Percentiles rank a stretch among this genome's conserved stretches.
These are phyloP conservation scores for Quercus alba DNA, from an alignment of 306 rosid genomes.

Conservation along the genomic window DNA sequence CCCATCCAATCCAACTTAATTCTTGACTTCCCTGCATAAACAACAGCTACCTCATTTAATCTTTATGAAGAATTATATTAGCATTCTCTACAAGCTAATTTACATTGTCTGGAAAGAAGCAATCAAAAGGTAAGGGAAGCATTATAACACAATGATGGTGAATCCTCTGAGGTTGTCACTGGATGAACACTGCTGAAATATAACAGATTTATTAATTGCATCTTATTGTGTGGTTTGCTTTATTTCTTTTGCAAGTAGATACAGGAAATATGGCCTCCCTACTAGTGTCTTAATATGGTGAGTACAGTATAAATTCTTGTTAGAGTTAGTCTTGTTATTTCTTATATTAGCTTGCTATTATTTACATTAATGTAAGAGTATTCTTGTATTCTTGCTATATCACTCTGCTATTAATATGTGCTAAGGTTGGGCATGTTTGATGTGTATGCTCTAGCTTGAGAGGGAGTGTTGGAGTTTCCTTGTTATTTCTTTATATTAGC, in stretches of 20 bases:
- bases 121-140: background rate
- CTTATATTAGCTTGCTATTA: too few relatives aligned
- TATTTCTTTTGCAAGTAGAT: background rate
- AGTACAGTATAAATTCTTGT: background rate
- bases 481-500: too few relatives aligned
- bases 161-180: background rate
- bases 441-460: too few relatives aligned
- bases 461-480: too few relatives aligned
- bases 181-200: background rate
- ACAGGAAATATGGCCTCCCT: background rate
- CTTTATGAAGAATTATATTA: background rate
- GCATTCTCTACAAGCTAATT: background rate
- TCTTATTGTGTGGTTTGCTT: background rate
- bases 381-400: too few relatives aligned
- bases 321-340: too few relatives aligned
- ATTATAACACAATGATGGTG: background rate
- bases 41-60: background rate
- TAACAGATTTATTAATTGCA: background rate
- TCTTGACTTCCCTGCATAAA: conserved; percentile 31
- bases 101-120: background rate
- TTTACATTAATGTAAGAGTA: too few relatives aligned
- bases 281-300: background rate
- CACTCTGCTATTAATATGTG: too few relatives aligned
- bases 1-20: conserved; percentile 43
- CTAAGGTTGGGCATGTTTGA: too few relatives aligned